Evolutionary conservation across 2,329 filamentous ascomycete species (phyloP).

Genomic region (Neofusicoccum cordaticola): DNA sequence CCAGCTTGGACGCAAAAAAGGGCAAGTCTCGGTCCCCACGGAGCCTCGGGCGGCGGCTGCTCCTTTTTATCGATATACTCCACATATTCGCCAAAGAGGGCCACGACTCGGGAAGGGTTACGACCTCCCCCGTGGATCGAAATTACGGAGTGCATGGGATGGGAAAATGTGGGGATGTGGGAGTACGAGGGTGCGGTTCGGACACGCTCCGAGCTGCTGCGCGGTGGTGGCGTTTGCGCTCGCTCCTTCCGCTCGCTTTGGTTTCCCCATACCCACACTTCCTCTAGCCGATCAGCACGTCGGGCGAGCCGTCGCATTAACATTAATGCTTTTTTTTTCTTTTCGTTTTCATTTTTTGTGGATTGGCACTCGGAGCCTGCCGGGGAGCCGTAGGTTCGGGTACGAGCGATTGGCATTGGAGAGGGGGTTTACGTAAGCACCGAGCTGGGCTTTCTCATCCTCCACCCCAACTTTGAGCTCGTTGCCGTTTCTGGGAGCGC

Average conservation of each 20-base stretch:
- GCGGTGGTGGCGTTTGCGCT: neutral
- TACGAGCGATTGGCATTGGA: too few species aligned
- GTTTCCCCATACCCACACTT: neutral
- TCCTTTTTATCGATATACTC: slow-evolving; percentile 9
- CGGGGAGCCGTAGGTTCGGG: too few species aligned
- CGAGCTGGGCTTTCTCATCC: too few species aligned
- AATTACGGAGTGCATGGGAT: neutral
- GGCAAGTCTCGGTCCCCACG: neutral
- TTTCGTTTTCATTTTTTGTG: too few species aligned
- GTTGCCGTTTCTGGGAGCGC: too few species aligned
- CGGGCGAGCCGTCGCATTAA: neutral
- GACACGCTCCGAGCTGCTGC: too few species aligned
- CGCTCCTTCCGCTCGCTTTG: too few species aligned
- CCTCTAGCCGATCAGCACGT: neutral
- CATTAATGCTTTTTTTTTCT: neutral
- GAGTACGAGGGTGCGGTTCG: too few species aligned
- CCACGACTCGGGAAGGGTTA: too few species aligned
- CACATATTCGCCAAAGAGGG: slow-evolving; percentile 5
- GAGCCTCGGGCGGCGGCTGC: neutral
- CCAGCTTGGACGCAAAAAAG: neutral
- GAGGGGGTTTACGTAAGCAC: too few species aligned
- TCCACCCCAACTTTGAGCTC: too few species aligned
- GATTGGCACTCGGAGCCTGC: too few species aligned
- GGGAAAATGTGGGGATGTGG: neutral
- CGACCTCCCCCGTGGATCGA: neutral